Evolutionary conservation across 169 alveolate species (phyloP).

Genomic region (Plasmodium chabaudi): DNA sequence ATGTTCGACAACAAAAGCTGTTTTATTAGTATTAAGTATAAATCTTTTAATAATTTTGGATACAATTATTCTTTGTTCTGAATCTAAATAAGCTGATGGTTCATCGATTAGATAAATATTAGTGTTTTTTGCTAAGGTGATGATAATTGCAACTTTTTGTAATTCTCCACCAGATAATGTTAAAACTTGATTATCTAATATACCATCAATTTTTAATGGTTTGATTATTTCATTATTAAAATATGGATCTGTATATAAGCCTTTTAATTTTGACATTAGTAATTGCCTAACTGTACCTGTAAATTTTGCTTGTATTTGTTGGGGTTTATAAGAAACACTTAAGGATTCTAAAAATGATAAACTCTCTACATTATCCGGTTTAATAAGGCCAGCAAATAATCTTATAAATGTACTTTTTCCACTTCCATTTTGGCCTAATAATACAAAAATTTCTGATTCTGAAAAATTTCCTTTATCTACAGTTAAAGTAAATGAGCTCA

Average conservation of each 20-base stretch:
- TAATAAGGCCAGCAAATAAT: conserved; percentile 95
- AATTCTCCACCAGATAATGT: conserved; percentile 99
- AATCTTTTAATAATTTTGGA: conserved; percentile 98
- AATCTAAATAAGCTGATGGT: conserved; percentile 99
- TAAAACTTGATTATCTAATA: conserved; percentile 96
- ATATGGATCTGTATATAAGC: conserved; percentile 92
- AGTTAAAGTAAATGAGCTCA: conserved; percentile 90
- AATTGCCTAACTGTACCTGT: conserved; percentile 97
- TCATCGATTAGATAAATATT: conserved; percentile 99
- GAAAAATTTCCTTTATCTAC: conserved; percentile 95
- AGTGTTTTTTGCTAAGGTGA: conserved; percentile 98
- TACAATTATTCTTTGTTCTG: conserved; percentile 99
- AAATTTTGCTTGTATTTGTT: conserved; percentile 97
- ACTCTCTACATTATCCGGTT: conserved; percentile 93
- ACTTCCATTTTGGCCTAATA: conserved; percentile 99
- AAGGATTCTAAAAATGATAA: conserved; percentile 92
- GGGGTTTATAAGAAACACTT: conserved; percentile 98
- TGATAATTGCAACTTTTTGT: conserved; percentile 97
- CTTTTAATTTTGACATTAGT: conserved; percentile 93
- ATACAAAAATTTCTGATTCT: conserved; percentile 97
- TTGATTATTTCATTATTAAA: conserved; percentile 97
- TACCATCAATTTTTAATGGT: conserved; percentile 95
- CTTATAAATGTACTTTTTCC: conserved; percentile 99
- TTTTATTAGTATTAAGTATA: conserved; percentile 96
- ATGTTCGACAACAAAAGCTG: conserved; percentile 99